Evolutionary conservation across 257 asterid genomes (phyloP).

Genomic region (Dorcoceras hygrometricum): DNA sequence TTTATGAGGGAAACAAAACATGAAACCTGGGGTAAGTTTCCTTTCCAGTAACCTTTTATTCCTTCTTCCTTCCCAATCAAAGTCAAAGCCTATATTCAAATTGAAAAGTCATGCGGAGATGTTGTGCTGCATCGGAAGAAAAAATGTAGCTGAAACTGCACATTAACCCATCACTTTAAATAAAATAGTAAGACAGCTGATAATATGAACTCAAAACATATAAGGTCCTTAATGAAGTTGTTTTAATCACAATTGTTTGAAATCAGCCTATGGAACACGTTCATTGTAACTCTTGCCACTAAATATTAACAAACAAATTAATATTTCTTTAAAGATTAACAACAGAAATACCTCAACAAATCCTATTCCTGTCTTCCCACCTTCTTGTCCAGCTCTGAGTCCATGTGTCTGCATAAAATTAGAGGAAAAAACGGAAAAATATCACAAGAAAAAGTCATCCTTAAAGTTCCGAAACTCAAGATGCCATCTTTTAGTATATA

Average conservation of each 20-base stretch:
- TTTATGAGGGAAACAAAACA: conserved; percentile 16
- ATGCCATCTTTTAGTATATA: neutral
- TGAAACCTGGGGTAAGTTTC: conserved; percentile 90
- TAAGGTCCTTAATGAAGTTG: neutral
- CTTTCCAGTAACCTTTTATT: conserved; percentile 96
- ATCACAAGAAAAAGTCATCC: neutral
- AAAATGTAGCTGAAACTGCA: neutral
- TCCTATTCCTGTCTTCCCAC: conserved; percentile 67
- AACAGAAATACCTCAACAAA: conserved; percentile 65
- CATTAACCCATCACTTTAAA: conserved; percentile 3
- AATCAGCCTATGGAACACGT: conserved; percentile 4
- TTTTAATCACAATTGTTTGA: conserved; percentile 1
- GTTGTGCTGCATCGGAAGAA: conserved; percentile 3
- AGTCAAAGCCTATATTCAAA: conserved; percentile 59
- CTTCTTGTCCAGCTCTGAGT: conserved; percentile 74
- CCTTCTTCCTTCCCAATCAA: conserved; percentile 86
- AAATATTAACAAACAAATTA: neutral
- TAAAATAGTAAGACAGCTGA: neutral
- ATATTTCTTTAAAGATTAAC: neutral
- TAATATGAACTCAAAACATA: neutral
- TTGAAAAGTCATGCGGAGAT: conserved; percentile 2
- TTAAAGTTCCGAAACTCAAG: neutral
- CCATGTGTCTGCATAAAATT: conserved; percentile 79
- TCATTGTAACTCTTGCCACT: conserved; percentile 11
- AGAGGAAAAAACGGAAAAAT: neutral